Evolutionary conservation across 75 land plant genomes (phyloP), one percentile per base, ranked within the genome.

Genomic region (Picea glauca): DNA sequence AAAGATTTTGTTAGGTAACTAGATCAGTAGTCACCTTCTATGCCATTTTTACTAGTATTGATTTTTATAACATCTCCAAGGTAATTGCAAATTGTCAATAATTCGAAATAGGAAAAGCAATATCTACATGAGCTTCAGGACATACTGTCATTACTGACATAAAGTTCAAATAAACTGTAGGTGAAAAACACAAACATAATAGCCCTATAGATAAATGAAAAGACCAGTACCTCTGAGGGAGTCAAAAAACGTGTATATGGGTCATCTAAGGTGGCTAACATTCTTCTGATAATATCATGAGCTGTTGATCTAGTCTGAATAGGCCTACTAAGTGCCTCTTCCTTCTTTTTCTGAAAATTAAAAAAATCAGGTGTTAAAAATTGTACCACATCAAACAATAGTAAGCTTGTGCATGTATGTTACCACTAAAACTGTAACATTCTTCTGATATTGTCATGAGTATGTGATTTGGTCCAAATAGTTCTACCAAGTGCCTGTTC

Each of bases 201-300:
- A 8, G 15, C 5, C 43, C 2, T 15, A n/a, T 54, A n/a, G 56
- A 6, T 26, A 40, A 32, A 59, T 9, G 20, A 61, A 83, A 60
- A 5, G 72, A 74, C 26, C 59, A 70, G 76, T 87, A 90, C 92
- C 88, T 92, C 89, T 13, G 75, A 82, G 50, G 98, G 95, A 73
- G 96, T 78, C 74, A 96, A 85, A 78, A 94, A 96, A 15, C 98
- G 90, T 60, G 99, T 96, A 65, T 88, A 96, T 17, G 95, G 99
- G 80, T 96, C 99, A 62, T 92, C 88, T 57, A 94, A 78, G 30
- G 90, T 90, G 20, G 89, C 83, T 38, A 96, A 79, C 99, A 96
- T 94, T 72, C 70, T 82, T 46, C 77, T 75, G 23, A 96, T 93
- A 8, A 91, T 64, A 78, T 88, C 89, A 87, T 96, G 94, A 61